phyloP scores from a whole-genome alignment of 2,329 filamentous ascomycete species.

The Lachnellula arida region DNA sequence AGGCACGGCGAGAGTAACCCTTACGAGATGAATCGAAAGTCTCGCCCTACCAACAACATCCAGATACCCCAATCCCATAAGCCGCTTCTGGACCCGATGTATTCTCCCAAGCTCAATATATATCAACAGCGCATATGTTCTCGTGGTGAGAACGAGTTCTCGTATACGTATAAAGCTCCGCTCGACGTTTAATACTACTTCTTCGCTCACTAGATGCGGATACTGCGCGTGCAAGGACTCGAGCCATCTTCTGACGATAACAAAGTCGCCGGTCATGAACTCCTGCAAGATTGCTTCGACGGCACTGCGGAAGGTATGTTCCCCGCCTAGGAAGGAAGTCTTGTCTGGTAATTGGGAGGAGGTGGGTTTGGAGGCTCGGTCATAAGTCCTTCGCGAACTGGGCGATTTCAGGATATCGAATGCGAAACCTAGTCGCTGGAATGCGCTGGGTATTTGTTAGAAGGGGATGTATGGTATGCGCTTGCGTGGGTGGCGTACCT shows the following conservation, averaged over 20 bases:
- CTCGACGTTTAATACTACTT: conserved; percentile 35
- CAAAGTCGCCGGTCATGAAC: conserved; percentile 38
- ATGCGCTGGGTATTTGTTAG: conserved; percentile 29
- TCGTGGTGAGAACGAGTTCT: conserved; percentile 36
- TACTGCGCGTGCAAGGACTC: conserved; percentile 34
- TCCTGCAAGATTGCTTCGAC: conserved; percentile 36
- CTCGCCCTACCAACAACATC: conserved; percentile 35
- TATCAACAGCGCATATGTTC: conserved; percentile 36
- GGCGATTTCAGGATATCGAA: conserved; percentile 38
- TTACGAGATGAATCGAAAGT: conserved; percentile 36
- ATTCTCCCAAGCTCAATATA: conserved; percentile 37
- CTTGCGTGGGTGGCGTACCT: conserved; percentile 18
- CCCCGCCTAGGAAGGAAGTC: conserved; percentile 34
- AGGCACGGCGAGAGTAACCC: conserved; percentile 36
- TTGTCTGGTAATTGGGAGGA: conserved; percentile 28
- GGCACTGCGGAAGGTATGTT: conserved; percentile 35
- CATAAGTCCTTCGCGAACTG: conserved; percentile 34
- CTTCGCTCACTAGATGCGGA: conserved; percentile 35
- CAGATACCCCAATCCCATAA: conserved; percentile 36
- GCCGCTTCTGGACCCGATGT: conserved; percentile 34
- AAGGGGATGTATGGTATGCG: background rate
- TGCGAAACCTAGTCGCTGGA: conserved; percentile 37
- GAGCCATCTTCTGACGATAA: conserved; percentile 33
- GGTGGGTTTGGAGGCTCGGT: conserved; percentile 32
- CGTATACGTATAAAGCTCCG: conserved; percentile 34